These are phyloP conservation scores for Melampsora americana DNA, from an alignment of 1,284 basidiomycete genomes.

Conservation along the genomic window DNA sequence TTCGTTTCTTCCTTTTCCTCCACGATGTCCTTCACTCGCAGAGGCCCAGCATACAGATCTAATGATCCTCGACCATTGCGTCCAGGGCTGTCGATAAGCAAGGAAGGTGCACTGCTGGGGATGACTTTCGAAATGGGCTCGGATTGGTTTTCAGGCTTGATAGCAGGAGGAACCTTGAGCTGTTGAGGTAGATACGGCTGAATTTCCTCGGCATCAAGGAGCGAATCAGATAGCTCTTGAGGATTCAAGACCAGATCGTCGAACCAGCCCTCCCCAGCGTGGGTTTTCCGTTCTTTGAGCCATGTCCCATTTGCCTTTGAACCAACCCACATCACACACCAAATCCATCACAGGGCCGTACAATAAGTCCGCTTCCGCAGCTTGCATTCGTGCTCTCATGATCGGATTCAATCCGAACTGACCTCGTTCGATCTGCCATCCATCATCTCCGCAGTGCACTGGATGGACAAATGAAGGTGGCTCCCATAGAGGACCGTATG, in stretches of 20 bases:
- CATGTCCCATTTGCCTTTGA: constrained; percentile 61
- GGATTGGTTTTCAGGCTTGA: constrained; percentile 58
- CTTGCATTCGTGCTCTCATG: constrained; percentile 16
- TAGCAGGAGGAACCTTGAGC: too few species aligned
- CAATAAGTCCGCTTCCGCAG: constrained; percentile 60
- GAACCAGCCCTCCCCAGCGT: constrained; percentile 48
- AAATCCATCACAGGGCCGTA: constrained; percentile 70
- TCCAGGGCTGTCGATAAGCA: constrained; percentile 7
- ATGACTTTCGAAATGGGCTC: too few species aligned
- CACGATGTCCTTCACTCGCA: neutral
- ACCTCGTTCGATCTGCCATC: constrained; percentile 18
- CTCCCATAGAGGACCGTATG: constrained; percentile 40
- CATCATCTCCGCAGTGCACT: neutral
- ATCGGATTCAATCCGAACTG: neutral
- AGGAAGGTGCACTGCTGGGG: too few species aligned
- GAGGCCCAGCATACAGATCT: constrained; percentile 22
- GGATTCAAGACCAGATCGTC: constrained; percentile 50
- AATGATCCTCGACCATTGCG: constrained; percentile 16
- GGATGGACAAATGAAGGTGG: constrained; percentile 15
- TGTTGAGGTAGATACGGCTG: constrained; percentile 57
- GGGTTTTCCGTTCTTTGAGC: constrained; percentile 55
- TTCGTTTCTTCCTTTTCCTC: neutral
- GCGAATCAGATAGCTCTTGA: constrained; percentile 55
- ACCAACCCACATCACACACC: constrained; percentile 70
- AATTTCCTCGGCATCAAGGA: constrained; percentile 47